These are phyloP conservation scores for Pyricularia pennisetigena DNA, from an alignment of 2,329 filamentous ascomycete species.

Conservation along the genomic window DNA sequence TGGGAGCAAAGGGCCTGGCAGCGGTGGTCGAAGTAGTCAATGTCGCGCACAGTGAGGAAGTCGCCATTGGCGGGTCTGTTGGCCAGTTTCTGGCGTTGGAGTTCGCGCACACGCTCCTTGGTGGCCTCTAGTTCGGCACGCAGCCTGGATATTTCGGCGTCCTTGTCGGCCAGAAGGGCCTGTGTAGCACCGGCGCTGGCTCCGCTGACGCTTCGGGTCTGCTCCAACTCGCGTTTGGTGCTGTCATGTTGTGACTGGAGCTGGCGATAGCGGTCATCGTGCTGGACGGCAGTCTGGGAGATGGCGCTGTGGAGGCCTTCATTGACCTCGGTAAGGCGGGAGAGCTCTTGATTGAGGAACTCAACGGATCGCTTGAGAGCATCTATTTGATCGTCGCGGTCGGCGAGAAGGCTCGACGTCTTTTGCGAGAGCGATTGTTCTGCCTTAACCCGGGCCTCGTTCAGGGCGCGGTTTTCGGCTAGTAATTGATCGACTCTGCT, in stretches of 20 bases:
- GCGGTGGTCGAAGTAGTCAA: slow-evolving; percentile 90
- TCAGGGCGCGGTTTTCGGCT: slow-evolving; percentile 73
- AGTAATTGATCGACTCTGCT: slow-evolving; percentile 72
- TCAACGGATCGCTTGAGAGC: slow-evolving; percentile 69
- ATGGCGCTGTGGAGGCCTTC: slow-evolving; percentile 70
- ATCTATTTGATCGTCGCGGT: slow-evolving; percentile 82
- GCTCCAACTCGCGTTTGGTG: slow-evolving; percentile 58
- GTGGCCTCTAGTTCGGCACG: slow-evolving; percentile 70
- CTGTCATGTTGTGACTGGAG: slow-evolving; percentile 59
- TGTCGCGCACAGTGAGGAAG: slow-evolving; percentile 73
- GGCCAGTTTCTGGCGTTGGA: slow-evolving; percentile 48
- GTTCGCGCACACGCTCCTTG: slow-evolving; percentile 47
- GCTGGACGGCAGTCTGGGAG: slow-evolving; percentile 62
- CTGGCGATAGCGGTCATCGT: slow-evolving; percentile 59
- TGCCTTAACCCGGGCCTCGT: slow-evolving; percentile 59
- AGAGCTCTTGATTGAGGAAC: slow-evolving; percentile 73
- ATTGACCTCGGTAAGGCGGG: slow-evolving; percentile 73
- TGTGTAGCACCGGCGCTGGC: slow-evolving; percentile 21
- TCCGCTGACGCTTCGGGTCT: slow-evolving; percentile 42
- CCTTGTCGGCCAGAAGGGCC: slow-evolving; percentile 66
- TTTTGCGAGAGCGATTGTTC: slow-evolving; percentile 57
- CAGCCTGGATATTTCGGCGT: slow-evolving; percentile 71
- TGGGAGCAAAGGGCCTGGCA: slow-evolving; percentile 94
- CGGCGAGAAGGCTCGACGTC: slow-evolving; percentile 60
- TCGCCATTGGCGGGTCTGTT: slow-evolving; percentile 50